Percentiles rank a stretch among this genome's conserved stretches.
Evolutionary conservation across 2,329 filamentous ascomycete genomes (phyloP).

Genomic region (Talaromyces sp.): DNA sequence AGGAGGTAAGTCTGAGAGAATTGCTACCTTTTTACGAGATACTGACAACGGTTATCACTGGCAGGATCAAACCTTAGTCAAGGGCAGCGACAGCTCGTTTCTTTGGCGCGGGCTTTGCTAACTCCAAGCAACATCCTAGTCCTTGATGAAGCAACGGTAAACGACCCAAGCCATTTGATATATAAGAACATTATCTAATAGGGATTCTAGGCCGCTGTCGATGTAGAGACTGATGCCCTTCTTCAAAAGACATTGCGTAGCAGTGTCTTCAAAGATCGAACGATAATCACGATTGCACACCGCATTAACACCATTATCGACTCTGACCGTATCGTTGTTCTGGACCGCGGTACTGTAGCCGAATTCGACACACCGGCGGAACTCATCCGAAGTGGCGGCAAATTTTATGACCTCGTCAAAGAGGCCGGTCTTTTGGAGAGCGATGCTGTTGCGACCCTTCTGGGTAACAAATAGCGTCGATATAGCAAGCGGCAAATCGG

Average conservation of each 20-base stretch:
- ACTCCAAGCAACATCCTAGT: conserved; percentile 97
- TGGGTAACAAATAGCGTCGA: conserved; percentile 5
- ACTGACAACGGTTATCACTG: neutral
- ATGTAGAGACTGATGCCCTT: conserved; percentile 63
- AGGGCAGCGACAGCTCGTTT: conserved; percentile 90
- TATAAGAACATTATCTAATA: neutral
- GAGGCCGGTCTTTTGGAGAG: conserved; percentile 71
- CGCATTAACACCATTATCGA: conserved; percentile 95
- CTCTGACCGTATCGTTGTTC: conserved; percentile 83
- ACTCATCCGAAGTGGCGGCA: conserved; percentile 67
- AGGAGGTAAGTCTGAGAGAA: conserved; percentile 65
- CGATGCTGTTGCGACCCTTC: conserved; percentile 28
- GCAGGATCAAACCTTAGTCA: conserved; percentile 89
- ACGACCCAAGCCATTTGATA: neutral
- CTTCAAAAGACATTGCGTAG: conserved; percentile 60
- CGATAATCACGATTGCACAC: conserved; percentile 97
- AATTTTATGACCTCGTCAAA: conserved; percentile 86
- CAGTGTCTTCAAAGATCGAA: conserved; percentile 76
- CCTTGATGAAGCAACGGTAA: conserved; percentile 89
- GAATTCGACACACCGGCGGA: conserved; percentile 87
- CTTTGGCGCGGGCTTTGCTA: conserved; percentile 84
- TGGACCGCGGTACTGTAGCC: conserved; percentile 82
- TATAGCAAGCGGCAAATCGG: conserved; percentile 2
- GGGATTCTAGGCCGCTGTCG: conserved; percentile 55
- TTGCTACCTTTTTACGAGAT: neutral